phyloP scores from a whole-genome alignment of 495 filamentous ascomycete genomes.

The Trichoderma erinaceum region DNA sequence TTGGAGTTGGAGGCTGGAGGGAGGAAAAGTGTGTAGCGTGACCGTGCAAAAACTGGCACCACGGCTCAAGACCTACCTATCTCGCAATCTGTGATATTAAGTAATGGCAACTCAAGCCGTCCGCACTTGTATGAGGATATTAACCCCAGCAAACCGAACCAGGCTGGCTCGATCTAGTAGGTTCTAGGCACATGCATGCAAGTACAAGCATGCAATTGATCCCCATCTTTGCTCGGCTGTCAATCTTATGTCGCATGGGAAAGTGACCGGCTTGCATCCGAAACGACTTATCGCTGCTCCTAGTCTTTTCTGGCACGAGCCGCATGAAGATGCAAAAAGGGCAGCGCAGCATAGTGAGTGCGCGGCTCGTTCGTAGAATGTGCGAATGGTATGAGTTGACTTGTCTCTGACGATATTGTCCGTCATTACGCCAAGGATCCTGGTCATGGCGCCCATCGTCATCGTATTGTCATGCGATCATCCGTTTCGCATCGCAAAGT shows the following conservation, averaged over 20 bases:
- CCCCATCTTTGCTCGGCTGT: conserved; percentile 7
- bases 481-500: neutral
- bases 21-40: neutral
- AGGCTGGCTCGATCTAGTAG: neutral
- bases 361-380: too few species aligned
- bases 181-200: neutral
- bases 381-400: neutral
- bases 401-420: neutral
- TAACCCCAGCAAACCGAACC: neutral
- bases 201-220: neutral
- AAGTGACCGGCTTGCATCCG: neutral
- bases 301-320: neutral
- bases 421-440: neutral
- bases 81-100: neutral
- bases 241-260: conserved; percentile 1
- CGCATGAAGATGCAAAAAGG: neutral
- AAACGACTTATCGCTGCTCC: neutral
- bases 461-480: neutral
- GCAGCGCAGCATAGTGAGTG: neutral
- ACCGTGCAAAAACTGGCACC: conserved; percentile 1
- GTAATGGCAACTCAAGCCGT: neutral
- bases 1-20: neutral
- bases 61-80: neutral
- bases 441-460: neutral
- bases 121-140: neutral